Evolutionary conservation across 1,139 yeast genomes (phyloP).

Genomic region (Barnettozyma hawaiiensis): DNA sequence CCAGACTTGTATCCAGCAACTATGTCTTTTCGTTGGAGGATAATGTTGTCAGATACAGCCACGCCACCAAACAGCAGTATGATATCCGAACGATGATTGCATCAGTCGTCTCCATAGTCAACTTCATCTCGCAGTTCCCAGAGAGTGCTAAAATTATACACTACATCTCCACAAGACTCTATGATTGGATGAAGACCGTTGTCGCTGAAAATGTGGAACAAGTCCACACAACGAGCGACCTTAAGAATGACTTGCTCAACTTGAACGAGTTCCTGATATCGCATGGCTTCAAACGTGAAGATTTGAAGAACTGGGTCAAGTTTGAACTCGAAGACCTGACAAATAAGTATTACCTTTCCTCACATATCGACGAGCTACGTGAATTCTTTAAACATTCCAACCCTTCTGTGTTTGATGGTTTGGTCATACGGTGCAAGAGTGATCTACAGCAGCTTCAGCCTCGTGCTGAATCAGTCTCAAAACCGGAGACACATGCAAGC

Average conservation of each 20-base stretch:
- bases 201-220: slow-evolving; percentile 15
- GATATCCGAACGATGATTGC: slow-evolving; percentile 7
- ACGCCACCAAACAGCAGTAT: neutral
- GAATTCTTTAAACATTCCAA: slow-evolving; percentile 1
- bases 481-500: neutral
- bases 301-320: slow-evolving; percentile 21
- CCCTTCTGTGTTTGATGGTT: neutral
- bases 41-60: slow-evolving; percentile 3
- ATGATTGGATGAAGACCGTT: slow-evolving; percentile 18
- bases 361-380: slow-evolving; percentile 17
- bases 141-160: slow-evolving; percentile 12
- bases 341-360: slow-evolving; percentile 18
- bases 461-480: neutral
- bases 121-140: slow-evolving; percentile 19
- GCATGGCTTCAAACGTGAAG: slow-evolving; percentile 16
- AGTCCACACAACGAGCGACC: slow-evolving; percentile 8
- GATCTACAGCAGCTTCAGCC: neutral
- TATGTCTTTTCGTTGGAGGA: slow-evolving; percentile 1
- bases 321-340: slow-evolving; percentile 18
- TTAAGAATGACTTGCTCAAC: slow-evolving; percentile 13
- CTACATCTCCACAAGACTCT: slow-evolving; percentile 19
- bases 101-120: slow-evolving; percentile 17
- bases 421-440: neutral
- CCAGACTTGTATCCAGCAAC: slow-evolving; percentile 8
- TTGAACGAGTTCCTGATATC: slow-evolving; percentile 15